Percentiles rank a stretch among this genome's conserved stretches.
phyloP scores from a whole-genome alignment of 2,329 filamentous ascomycete species.

The Hyphodiscus sp. region DNA sequence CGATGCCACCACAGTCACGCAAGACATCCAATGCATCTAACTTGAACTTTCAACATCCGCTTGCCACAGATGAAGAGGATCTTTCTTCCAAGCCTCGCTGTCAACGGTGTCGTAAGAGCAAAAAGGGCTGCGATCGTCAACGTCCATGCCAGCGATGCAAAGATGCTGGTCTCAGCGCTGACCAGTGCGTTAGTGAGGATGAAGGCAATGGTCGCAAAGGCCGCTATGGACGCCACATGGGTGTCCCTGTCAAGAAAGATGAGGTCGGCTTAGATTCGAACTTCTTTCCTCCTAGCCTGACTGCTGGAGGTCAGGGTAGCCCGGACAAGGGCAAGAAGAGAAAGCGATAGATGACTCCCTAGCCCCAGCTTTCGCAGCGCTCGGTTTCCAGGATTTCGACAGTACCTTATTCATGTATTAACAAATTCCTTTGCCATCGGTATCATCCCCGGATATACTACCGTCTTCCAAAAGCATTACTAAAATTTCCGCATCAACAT shows the following conservation, averaged over 20 bases:
- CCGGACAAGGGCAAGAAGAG: constrained; percentile 63
- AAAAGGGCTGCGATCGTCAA: constrained; percentile 97
- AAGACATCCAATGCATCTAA: constrained; percentile 69
- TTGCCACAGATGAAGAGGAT: constrained; percentile 73
- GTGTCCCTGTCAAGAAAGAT: constrained; percentile 55
- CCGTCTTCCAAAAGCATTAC: constrained; percentile 10
- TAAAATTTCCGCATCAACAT: constrained; percentile 1
- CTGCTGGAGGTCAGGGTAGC: constrained; percentile 28
- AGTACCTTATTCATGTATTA: constrained; percentile 10
- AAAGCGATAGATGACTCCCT: constrained; percentile 44
- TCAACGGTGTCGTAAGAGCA: constrained; percentile 97
- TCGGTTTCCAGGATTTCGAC: neutral
- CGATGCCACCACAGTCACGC: constrained; percentile 62
- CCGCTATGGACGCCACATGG: constrained; percentile 72
- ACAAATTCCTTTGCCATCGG: constrained; percentile 4
- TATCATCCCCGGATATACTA: constrained; percentile 14
- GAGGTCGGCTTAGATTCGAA: constrained; percentile 36
- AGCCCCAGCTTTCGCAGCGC: neutral
- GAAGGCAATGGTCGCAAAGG: constrained; percentile 97
- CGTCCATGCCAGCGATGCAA: constrained; percentile 92
- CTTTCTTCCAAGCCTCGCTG: constrained; percentile 93
- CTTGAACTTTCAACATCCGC: constrained; percentile 54
- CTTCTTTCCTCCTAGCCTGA: constrained; percentile 27
- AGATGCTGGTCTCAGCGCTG: constrained; percentile 87
- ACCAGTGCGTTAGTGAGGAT: constrained; percentile 95